Evolutionary conservation across 805 yeast species (phyloP).

Genomic region (Candida suzukii): DNA sequence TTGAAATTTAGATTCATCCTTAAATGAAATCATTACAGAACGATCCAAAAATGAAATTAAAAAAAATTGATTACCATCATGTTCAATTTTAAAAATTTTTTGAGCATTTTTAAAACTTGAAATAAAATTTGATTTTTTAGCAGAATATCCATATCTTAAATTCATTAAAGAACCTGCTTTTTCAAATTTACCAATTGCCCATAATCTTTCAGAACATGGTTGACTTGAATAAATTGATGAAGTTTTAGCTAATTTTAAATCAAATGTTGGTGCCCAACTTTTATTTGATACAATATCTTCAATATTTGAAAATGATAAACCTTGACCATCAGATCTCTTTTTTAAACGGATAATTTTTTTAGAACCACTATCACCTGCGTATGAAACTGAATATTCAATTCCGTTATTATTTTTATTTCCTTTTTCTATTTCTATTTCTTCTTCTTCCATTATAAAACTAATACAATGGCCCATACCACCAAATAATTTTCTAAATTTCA

Average conservation of each 20-base stretch:
- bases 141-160: conserved; percentile 16
- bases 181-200: conserved; percentile 22
- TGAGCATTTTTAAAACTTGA: conserved; percentile 8
- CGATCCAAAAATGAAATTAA: conserved; percentile 8
- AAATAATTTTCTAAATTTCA: conserved; percentile 4
- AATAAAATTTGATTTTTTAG: conserved; percentile 12
- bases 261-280: conserved; percentile 22
- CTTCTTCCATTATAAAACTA: neutral
- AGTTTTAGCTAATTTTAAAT: conserved; percentile 14
- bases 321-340: conserved; percentile 6
- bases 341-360: neutral
- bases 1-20: neutral
- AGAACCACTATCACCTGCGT: neutral
- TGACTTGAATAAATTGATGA: conserved; percentile 10
- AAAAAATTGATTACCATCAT: conserved; percentile 5
- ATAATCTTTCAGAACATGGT: conserved; percentile 19
- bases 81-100: conserved; percentile 8
- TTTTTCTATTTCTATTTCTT: no score
- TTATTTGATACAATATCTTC: conserved; percentile 12
- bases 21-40: conserved; percentile 8
- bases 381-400: neutral
- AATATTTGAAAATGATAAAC: conserved; percentile 11
- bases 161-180: conserved; percentile 17
- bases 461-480: neutral
- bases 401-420: no score